Percentiles rank a stretch among this genome's conserved stretches.
Evolutionary conservation across 1,284 basidiomycete species (phyloP).

Genomic region (Phylloboletellus chloephorus): DNA sequence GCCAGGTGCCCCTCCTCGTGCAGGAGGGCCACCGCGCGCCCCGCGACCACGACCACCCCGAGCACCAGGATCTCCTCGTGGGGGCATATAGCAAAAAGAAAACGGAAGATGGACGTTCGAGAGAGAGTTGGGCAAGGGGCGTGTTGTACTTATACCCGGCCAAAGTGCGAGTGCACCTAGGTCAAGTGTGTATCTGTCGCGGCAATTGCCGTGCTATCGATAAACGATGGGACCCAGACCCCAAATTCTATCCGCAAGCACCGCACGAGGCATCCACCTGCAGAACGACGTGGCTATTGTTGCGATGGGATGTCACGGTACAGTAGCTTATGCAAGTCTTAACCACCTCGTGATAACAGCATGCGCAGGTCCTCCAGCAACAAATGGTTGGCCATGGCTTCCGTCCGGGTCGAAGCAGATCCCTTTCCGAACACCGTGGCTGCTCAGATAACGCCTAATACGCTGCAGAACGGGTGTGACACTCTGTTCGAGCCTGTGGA

Average conservation of each 20-base stretch:
- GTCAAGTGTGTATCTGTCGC: slow-evolving; percentile 32
- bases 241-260: background rate
- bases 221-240: slow-evolving; percentile 7
- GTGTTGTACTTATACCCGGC: slow-evolving; percentile 21
- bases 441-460: slow-evolving; percentile 66
- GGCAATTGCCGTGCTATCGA: slow-evolving; percentile 23
- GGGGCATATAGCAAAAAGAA: slow-evolving; percentile 21
- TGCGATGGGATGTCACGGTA: background rate
- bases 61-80: slow-evolving; percentile 20
- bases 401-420: slow-evolving; percentile 66
- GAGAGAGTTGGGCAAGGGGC: slow-evolving; percentile 13
- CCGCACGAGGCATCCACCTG: slow-evolving; percentile 1
- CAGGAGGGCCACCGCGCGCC: slow-evolving; percentile 25
- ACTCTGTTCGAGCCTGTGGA: background rate
- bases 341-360: slow-evolving; percentile 65
- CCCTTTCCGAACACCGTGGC: slow-evolving; percentile 69
- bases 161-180: background rate
- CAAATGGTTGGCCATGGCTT: slow-evolving; percentile 69
- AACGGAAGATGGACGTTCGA: slow-evolving; percentile 19
- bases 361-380: slow-evolving; percentile 50
- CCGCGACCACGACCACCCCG: slow-evolving; percentile 21
- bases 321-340: slow-evolving; percentile 14
- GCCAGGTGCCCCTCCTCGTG: slow-evolving; percentile 28
- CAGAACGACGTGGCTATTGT: slow-evolving; percentile 5
- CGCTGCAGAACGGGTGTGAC: slow-evolving; percentile 41